Evolutionary conservation across 768 basidiomycete genomes (phyloP), one percentile per base, ranked within the genome.

Genomic region (Trametes punicea): DNA sequence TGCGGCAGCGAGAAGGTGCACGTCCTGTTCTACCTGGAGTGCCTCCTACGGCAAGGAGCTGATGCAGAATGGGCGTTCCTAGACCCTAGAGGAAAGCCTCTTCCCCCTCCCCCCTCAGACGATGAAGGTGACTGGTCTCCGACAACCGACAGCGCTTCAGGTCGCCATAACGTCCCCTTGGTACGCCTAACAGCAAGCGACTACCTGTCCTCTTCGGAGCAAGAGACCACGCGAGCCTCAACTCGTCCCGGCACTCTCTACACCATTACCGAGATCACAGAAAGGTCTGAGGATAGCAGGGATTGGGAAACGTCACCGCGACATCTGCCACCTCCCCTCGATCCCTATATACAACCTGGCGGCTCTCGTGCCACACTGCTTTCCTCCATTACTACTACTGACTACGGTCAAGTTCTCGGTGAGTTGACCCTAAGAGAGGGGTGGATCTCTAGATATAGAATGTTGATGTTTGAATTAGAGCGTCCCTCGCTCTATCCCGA

Each of bases 251-350:
- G 55, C 70, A 73, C 29, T 51, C 70, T 88, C 56, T 85, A 81
- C 56, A 86, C 83, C 4, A 90, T 90, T 56, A 76, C 80, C 21
- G 88, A 90, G 70, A 71, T 68, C 42, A 84, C 86, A 15, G 88
- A 90, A 65, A 75, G 76, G 30, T 83, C 87, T 31, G 85, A 64
- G 44, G 54, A 63, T 21, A 59, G 41, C 26, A 51, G 29, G 16
- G 61, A 56, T 25, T 59, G 60, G 60, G 56, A 29, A 21, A 46
- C 60, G 7, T 18, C 27, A 7, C 23, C 62, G 4, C 56, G 16
- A 10, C 51, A 45, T 8, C 44, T 18, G 23, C 21, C 26, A 2
- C 30, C 41, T 26, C 39, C 39, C n/a, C 16, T 30, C 18, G 39
- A 23, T 45, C 33, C 44, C 2, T 46, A 52, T 10, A 21, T 25